Conservation (phyloP, 2,329 filamentous ascomycete genomes). For the Ascochyta clinopodiicola region DNA sequence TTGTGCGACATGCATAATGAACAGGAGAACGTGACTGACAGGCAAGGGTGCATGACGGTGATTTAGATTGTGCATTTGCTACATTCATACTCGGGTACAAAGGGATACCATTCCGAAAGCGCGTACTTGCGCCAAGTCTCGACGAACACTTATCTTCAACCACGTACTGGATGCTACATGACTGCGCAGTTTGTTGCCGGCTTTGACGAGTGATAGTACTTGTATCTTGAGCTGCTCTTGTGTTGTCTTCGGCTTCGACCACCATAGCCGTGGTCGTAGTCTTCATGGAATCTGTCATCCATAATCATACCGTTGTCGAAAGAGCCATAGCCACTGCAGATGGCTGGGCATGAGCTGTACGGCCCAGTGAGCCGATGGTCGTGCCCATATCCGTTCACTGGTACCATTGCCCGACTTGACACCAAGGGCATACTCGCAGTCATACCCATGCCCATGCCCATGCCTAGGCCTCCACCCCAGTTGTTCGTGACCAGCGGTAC, state of each 20-base stretch:
- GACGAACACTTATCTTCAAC: not conserved
- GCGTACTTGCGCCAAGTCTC: no score
- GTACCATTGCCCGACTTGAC: slow-evolving; percentile 19
- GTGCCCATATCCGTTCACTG: slow-evolving; percentile 17
- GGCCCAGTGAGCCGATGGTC: slow-evolving; percentile 32
- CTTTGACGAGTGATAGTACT: slow-evolving; percentile 28
- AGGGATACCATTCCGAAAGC: no score
- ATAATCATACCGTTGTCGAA: slow-evolving; percentile 2
- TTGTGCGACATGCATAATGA: slow-evolving; percentile 13
- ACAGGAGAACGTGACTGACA: slow-evolving; percentile 12
- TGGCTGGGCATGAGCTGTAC: slow-evolving; percentile 13
- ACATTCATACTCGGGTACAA: no score
- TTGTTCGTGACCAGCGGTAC: slow-evolving; percentile 21
- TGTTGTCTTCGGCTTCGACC: slow-evolving; percentile 20
- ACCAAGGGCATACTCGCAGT: slow-evolving; percentile 3
- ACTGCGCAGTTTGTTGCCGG: slow-evolving; percentile 29
- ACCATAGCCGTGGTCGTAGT: slow-evolving; percentile 6
- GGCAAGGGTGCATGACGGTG: slow-evolving; percentile 10
- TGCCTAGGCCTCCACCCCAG: slow-evolving; percentile 8
- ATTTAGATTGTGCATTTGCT: not conserved
- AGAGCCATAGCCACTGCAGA: not conserved
- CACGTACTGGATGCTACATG: slow-evolving; percentile 19
- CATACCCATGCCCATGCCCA: slow-evolving; percentile 14
- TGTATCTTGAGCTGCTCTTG: slow-evolving; percentile 26
- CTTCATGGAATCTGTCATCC: slow-evolving; percentile 10